Evolutionary conservation across 805 yeast species (phyloP).

Genomic region (Phaffomyces opuntiae): DNA sequence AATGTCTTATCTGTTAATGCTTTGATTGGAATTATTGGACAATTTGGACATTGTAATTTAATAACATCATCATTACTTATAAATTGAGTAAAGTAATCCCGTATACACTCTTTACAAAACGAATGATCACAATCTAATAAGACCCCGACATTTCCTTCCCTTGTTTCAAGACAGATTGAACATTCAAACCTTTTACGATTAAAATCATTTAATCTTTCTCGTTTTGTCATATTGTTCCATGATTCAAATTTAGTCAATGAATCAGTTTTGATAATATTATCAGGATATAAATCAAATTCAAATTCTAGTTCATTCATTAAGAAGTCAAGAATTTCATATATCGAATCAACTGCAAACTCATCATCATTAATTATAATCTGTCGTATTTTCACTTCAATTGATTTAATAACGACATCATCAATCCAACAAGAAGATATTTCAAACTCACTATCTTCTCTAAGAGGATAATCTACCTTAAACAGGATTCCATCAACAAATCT

Average conservation of each 20-base stretch:
- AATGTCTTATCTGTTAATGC: conserved; percentile 20
- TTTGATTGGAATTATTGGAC: conserved; percentile 21
- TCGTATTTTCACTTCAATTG: no score
- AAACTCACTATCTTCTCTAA: not conserved
- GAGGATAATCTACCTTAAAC: no score
- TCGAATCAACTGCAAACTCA: conserved; percentile 28
- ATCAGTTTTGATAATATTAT: conserved; percentile 6
- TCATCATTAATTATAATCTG: not conserved
- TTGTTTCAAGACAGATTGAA: conserved; percentile 47
- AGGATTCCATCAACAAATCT: no score
- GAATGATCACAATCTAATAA: conserved; percentile 39
- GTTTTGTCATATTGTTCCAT: conserved; percentile 19
- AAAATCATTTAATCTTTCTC: conserved; percentile 24
- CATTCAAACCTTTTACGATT: conserved; percentile 37
- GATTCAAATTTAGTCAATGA: not conserved
- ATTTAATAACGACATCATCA: not conserved
- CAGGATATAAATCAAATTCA: conserved; percentile 10
- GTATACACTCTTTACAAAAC: conserved; percentile 41
- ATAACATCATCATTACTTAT: conserved; percentile 43
- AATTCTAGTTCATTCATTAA: conserved; percentile 21
- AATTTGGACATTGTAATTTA: conserved; percentile 53
- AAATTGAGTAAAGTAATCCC: conserved; percentile 32
- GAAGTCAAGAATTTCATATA: conserved; percentile 36
- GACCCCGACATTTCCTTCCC: conserved; percentile 37
- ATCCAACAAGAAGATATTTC: not conserved